Percentiles rank a stretch among this genome's conserved stretches.
phyloP scores from a whole-genome alignment of 2,329 filamentous ascomycete genomes.

The Mycosphaerella sp. region DNA sequence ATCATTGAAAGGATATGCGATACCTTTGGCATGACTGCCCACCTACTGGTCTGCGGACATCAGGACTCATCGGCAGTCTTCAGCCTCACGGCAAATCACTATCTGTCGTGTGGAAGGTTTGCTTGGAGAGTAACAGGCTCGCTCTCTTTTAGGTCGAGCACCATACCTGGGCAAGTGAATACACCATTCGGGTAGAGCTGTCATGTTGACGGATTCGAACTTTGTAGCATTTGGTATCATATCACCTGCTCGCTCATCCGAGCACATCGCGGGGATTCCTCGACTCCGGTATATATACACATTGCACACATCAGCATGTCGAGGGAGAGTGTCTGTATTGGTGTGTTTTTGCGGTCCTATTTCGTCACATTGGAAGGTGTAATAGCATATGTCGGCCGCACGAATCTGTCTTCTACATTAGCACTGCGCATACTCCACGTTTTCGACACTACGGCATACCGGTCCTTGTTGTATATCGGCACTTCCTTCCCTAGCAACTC shows the following conservation, averaged over 20 bases:
- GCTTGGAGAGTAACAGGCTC: too few species aligned
- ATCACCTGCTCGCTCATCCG: neutral
- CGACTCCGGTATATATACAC: constrained; percentile 9
- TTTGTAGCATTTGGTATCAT: neutral
- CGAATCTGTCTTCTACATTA: constrained; percentile 52
- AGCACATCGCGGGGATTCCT: neutral
- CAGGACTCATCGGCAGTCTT: too few species aligned
- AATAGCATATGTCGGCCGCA: constrained; percentile 72
- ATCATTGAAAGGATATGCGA: too few species aligned
- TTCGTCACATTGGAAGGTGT: constrained; percentile 58
- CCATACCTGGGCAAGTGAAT: too few species aligned
- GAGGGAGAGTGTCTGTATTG: neutral
- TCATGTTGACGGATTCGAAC: neutral
- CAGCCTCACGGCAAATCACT: too few species aligned
- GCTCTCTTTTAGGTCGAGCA: too few species aligned
- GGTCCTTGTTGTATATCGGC: constrained; percentile 80
- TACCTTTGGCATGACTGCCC: too few species aligned
- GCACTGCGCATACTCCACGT: neutral
- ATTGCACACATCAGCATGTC: neutral
- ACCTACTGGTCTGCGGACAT: too few species aligned
- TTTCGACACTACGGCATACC: constrained; percentile 51
- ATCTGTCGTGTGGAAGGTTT: too few species aligned
- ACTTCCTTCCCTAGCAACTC: constrained; percentile 77
- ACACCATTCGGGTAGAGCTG: too few species aligned
- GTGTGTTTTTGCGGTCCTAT: constrained; percentile 33